Percentiles rank a stretch among this genome's conserved stretches.
phyloP scores from a whole-genome alignment of 345 rosid species.

The Combretum micranthum region DNA sequence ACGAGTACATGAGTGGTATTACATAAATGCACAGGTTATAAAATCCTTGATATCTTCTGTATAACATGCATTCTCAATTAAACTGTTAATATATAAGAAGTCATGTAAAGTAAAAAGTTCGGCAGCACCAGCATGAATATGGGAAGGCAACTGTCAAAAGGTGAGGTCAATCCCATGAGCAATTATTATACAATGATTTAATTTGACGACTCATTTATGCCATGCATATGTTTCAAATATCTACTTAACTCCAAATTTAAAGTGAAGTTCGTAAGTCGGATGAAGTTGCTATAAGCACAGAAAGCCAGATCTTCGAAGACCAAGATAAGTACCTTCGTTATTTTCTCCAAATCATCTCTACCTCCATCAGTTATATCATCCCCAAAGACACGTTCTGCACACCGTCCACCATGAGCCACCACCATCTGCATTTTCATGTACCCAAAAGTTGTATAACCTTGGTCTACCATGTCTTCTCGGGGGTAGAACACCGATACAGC shows the following conservation, averaged over 20 bases:
- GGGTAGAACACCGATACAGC: conserved; percentile 94
- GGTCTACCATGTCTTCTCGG: conserved; percentile 92
- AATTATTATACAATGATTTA: too few relatives aligned
- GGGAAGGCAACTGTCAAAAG: too few relatives aligned
- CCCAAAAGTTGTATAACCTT: conserved; percentile 94
- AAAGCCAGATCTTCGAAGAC: background rate
- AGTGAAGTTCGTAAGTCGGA: too few relatives aligned
- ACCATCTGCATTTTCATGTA: conserved; percentile 99
- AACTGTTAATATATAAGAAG: background rate
- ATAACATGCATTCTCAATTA: background rate
- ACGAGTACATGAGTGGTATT: too few relatives aligned
- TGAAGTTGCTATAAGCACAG: too few relatives aligned
- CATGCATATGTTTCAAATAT: too few relatives aligned
- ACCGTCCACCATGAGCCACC: conserved; percentile 94
- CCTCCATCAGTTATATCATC: conserved; percentile 94
- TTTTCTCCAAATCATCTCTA: conserved; percentile 81
- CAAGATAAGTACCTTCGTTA: conserved; percentile 57
- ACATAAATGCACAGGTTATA: too few relatives aligned
- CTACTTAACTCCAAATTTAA: too few relatives aligned
- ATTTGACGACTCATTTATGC: too few relatives aligned
- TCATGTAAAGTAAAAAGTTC: background rate
- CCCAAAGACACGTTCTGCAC: conserved; percentile 86
- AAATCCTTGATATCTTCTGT: background rate
- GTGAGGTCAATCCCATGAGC: too few relatives aligned
- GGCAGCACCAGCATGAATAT: background rate